Base-by-base conservation (phyloP, 2,329 filamentous ascomycete genomes). In the Arthrobotrys sphaeroides region DNA sequence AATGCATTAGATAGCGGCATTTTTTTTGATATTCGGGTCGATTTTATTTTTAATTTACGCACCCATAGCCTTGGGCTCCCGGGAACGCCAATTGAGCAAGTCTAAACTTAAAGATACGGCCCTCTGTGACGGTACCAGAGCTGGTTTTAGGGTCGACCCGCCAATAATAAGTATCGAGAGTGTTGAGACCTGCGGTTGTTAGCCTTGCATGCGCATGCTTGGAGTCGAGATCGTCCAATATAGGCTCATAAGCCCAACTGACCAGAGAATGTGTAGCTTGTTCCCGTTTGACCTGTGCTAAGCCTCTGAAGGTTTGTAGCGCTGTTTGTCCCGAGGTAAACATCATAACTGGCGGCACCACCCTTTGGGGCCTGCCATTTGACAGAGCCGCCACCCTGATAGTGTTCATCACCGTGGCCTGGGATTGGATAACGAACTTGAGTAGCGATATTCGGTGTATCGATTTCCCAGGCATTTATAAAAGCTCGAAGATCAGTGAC, bases 41-140 rank as follows among this genome's bases (percentile, higher is more conserved):
- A n/a, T n/a, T n/a, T n/a, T 31, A 28, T 10, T 18, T 36, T 9
- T 1, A 33, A 36, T 55, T 4, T 16, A 55, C 47, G 20, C 3
- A 80, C 80, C 81, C 81, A 43, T 78, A 82, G 0, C 82, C 82
- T 51, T 83, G 82, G n/a, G 82, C 82, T 2, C 81, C 82, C 1
- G 82, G 82, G 20, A 83, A 83, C 0, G 82, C 82, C 5, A 83
- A 78, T 45, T 82, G 81, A 1, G 80, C 80, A 1, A 77, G 65
- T 31, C 81, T 79, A 67, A 82, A 82, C 38, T 77, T 80, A 45
- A 79, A 82, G 1, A 79, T 62, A 1, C 80, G 80, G 3, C 81
- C 81, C 7, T 78, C 74, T 33, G 80, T 73, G 0, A 77, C 78
- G 2, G 28, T 38, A 0, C 47, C 45, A 28, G 36, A 77, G 9